phyloP scores from a whole-genome alignment of 108 stramenopile genomes.

The Poteriospumella lacustris region DNA sequence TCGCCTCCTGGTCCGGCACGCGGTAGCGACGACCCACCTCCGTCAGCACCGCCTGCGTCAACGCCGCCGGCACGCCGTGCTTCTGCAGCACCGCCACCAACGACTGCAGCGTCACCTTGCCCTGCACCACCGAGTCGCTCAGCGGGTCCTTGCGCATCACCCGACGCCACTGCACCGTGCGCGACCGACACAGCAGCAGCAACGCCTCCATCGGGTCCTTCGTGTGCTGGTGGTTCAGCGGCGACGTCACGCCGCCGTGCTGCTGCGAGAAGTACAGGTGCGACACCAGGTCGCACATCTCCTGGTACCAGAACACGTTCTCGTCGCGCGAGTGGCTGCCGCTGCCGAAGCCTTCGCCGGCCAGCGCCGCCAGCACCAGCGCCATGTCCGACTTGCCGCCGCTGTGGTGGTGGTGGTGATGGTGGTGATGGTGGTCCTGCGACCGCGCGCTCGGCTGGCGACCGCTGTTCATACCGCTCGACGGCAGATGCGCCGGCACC shows the following conservation, averaged over 20 bases:
- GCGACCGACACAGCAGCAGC: background rate
- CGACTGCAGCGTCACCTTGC: background rate
- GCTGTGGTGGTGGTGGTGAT: too few relatives aligned
- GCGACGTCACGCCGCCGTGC: too few relatives aligned
- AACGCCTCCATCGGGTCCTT: background rate
- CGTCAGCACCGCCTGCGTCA: background rate
- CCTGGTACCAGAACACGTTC: background rate
- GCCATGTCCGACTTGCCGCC: too few relatives aligned
- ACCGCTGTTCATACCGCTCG: too few relatives aligned
- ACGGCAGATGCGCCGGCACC: too few relatives aligned
- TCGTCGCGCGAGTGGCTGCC: too few relatives aligned
- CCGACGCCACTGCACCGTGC: background rate
- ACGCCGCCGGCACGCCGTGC: background rate
- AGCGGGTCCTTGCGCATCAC: constrained; percentile 1
- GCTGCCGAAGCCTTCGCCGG: too few relatives aligned
- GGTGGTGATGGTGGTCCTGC: too few relatives aligned
- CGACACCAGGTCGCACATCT: constrained; percentile 17
- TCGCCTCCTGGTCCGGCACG: background rate
- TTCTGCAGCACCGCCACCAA: background rate
- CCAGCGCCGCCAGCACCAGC: too few relatives aligned
- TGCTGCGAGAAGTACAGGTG: background rate
- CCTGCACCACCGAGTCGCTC: too few relatives aligned
- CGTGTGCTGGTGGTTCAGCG: too few relatives aligned
- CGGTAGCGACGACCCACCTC: background rate
- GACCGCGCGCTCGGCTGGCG: too few relatives aligned